These are phyloP conservation scores for Hyaloscypha finlandica DNA, from an alignment of 495 filamentous ascomycete genomes.

Conservation along the genomic window DNA sequence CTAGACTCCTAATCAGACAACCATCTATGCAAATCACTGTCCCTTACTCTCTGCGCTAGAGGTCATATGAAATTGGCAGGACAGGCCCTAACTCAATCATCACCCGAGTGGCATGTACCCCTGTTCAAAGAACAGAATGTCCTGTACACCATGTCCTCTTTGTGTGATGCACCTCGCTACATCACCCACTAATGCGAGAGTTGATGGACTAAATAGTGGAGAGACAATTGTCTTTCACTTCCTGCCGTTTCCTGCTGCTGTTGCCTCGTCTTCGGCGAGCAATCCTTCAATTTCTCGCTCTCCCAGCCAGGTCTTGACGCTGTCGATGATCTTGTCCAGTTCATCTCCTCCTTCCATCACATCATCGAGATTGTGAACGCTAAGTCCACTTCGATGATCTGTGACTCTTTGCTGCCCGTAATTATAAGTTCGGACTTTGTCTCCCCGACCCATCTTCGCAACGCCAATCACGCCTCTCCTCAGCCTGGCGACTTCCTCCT, in stretches of 20 bases:
- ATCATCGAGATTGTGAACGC: conserved; percentile 77
- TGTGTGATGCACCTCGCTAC: no score
- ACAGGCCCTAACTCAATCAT: no score
- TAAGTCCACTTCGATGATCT: conserved; percentile 85
- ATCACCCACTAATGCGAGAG: no score
- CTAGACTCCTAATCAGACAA: no score
- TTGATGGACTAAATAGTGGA: neutral
- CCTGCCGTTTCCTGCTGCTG: conserved; percentile 30
- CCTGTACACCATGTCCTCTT: no score
- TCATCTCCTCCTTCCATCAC: conserved; percentile 73
- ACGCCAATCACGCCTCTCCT: conserved; percentile 74
- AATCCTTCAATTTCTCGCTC: conserved; percentile 75
- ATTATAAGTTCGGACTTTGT: conserved; percentile 96
- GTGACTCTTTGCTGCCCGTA: conserved; percentile 91
- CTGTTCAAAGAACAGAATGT: no score
- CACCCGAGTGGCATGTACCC: no score
- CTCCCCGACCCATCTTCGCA: conserved; percentile 81
- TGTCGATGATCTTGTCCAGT: conserved; percentile 78
- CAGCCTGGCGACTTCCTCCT: conserved; percentile 74
- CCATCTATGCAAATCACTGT: no score
- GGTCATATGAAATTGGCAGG: no score
- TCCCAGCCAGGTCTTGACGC: conserved; percentile 75
- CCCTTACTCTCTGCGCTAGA: no score
- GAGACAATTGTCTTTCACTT: conserved; percentile 12
- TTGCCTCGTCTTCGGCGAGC: conserved; percentile 44